A percentile compares a stretch with the other conserved stretches of the same genome.
phyloP scores from a whole-genome alignment of 148 eudicot species.

The Amaranthus hypochondriacus region DNA sequence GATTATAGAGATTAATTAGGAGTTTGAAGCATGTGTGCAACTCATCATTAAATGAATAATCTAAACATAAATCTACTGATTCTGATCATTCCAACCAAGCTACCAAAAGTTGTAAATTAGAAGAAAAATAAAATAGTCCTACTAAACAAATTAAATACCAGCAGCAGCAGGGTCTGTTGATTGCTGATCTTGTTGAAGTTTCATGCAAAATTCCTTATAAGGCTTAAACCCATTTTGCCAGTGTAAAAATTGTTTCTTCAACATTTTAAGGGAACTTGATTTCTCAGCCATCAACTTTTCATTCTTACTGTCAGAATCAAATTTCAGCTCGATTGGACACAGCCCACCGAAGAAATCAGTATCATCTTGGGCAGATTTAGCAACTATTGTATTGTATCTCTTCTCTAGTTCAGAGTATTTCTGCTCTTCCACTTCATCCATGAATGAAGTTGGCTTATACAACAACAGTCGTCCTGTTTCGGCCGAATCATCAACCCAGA shows the following conservation, averaged over 20 bases:
- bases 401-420: slow-evolving; percentile 18
- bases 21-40: no score
- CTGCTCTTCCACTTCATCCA: slow-evolving; percentile 14
- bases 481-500: slow-evolving; percentile 15
- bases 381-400: slow-evolving; percentile 28
- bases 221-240: slow-evolving; percentile 22
- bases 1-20: no score
- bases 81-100: no score
- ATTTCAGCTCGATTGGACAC: slow-evolving; percentile 21
- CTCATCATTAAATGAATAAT: no score
- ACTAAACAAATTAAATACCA: no score
- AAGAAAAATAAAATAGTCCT: no score
- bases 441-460: slow-evolving; percentile 38
- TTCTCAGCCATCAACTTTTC: neutral
- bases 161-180: neutral
- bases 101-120: no score
- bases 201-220: neutral
- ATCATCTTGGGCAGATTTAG: slow-evolving; percentile 18
- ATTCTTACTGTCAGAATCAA: neutral
- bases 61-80: no score
- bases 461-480: slow-evolving; percentile 25
- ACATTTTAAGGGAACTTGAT: neutral
- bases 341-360: slow-evolving; percentile 17
- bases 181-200: neutral
- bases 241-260: slow-evolving; percentile 14